These are phyloP conservation scores for Apophysomyces trapeziformis DNA, from an alignment of 371 early-diverging fungal species.

Conservation along the genomic window DNA sequence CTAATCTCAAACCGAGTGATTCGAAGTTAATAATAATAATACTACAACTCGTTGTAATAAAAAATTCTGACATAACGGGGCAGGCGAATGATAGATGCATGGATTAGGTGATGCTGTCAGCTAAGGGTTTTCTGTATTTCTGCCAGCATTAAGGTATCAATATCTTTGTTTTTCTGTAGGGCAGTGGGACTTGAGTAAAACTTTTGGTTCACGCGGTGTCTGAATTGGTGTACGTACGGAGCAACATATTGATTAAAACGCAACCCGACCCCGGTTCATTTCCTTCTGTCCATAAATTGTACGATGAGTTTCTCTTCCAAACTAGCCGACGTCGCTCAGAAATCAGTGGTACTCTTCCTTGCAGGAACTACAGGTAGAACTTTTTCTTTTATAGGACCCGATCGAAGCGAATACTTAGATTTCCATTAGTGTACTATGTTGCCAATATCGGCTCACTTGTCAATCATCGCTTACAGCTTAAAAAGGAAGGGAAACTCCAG, in stretches of 20 bases:
- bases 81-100: neutral
- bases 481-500: constrained; percentile 51
- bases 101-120: neutral
- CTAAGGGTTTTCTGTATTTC: too few species aligned
- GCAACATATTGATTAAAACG: neutral
- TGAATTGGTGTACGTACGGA: neutral
- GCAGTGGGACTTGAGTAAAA: neutral
- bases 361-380: constrained; percentile 51
- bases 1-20: constrained; percentile 15
- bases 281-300: constrained; percentile 9
- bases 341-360: constrained; percentile 50
- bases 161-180: too few species aligned
- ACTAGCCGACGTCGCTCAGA: constrained; percentile 55
- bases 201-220: neutral
- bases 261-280: constrained; percentile 10
- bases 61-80: too few species aligned
- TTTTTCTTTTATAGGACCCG: neutral
- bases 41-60: too few species aligned
- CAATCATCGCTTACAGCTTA: constrained; percentile 50
- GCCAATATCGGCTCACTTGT: constrained; percentile 81
- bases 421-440: constrained; percentile 72
- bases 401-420: neutral
- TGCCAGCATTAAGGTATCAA: too few species aligned
- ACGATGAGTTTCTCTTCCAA: constrained; percentile 42
- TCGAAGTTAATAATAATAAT: too few species aligned